Percentiles rank a stretch among this genome's conserved stretches.
Evolutionary conservation across 176 grass and related monocot species (phyloP).

Genomic region (Thalia dealbata): DNA sequence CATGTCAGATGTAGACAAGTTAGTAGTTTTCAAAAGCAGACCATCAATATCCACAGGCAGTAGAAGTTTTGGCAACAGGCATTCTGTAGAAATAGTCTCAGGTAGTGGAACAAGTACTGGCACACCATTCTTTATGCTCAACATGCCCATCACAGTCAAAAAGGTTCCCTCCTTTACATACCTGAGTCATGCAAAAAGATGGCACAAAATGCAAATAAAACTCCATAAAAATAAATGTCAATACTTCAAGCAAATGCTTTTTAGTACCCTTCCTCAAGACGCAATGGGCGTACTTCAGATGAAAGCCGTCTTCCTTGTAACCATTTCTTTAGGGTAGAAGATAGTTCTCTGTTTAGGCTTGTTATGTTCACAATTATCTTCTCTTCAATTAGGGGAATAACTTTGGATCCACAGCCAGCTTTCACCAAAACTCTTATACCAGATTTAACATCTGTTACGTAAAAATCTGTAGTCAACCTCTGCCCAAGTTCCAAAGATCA

Average conservation of each 20-base stretch:
- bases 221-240: slow-evolving; percentile 4
- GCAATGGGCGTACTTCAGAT: slow-evolving; percentile 46
- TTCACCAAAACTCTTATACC: slow-evolving; percentile 67
- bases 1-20: slow-evolving; percentile 38
- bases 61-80: slow-evolving; percentile 45
- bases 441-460: slow-evolving; percentile 90
- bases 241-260: not conserved
- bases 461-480: slow-evolving; percentile 94
- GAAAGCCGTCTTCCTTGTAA: slow-evolving; percentile 69
- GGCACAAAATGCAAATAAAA: not conserved
- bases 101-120: slow-evolving; percentile 49
- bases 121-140: slow-evolving; percentile 64
- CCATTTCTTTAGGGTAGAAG: slow-evolving; percentile 82
- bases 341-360: slow-evolving; percentile 54
- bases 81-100: slow-evolving; percentile 68
- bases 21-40: slow-evolving; percentile 48
- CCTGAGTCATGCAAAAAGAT: slow-evolving; percentile 29
- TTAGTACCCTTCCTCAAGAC: slow-evolving; percentile 81
- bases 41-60: slow-evolving; percentile 76
- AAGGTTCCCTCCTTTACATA: slow-evolving; percentile 71
- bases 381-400: slow-evolving; percentile 71
- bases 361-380: slow-evolving; percentile 56
- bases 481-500: slow-evolving; percentile 39
- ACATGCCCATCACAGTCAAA: slow-evolving; percentile 67
- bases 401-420: slow-evolving; percentile 55